Percentiles rank a stretch among this genome's conserved stretches.
Conservation (phyloP, 768 basidiomycete species). For the Mycena maculata region DNA sequence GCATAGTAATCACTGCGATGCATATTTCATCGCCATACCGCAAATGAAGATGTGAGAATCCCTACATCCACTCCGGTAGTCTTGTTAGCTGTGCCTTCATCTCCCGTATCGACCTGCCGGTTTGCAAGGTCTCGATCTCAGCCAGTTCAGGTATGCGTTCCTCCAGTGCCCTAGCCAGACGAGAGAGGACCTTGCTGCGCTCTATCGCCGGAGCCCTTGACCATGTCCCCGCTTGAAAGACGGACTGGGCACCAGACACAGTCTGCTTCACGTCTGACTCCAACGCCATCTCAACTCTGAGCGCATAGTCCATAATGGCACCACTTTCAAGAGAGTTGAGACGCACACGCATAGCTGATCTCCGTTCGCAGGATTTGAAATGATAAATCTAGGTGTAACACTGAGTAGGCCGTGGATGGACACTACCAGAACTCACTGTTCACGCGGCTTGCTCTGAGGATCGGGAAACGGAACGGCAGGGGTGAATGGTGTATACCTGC, state of each 20-base stretch:
- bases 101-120: conserved; percentile 84
- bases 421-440: conserved; percentile 1
- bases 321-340: conserved; percentile 1
- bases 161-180: conserved; percentile 73
- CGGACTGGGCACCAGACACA: conserved; percentile 65
- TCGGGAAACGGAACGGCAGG: conserved; percentile 26
- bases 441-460: conserved; percentile 28
- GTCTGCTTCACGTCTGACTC: conserved; percentile 61
- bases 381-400: conserved; percentile 54
- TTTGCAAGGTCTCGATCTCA: conserved; percentile 76
- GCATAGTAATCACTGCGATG: conserved; percentile 77
- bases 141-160: conserved; percentile 69
- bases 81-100: conserved; percentile 84
- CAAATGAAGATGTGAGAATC: conserved; percentile 8
- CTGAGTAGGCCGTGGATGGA: not conserved
- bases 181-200: conserved; percentile 74
- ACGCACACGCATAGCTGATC: conserved; percentile 68
- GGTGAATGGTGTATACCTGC: conserved; percentile 21
- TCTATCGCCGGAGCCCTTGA: conserved; percentile 66
- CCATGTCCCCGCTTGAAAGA: conserved; percentile 79
- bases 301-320: not conserved
- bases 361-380: conserved; percentile 78
- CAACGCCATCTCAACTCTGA: conserved; percentile 67
- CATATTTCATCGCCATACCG: not conserved
- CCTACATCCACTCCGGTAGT: conserved; percentile 89